A percentile compares a stretch with the other conserved stretches of the same genome.
phyloP scores from a whole-genome alignment of 768 basidiomycete genomes.

The Lentinus tigrinus region DNA sequence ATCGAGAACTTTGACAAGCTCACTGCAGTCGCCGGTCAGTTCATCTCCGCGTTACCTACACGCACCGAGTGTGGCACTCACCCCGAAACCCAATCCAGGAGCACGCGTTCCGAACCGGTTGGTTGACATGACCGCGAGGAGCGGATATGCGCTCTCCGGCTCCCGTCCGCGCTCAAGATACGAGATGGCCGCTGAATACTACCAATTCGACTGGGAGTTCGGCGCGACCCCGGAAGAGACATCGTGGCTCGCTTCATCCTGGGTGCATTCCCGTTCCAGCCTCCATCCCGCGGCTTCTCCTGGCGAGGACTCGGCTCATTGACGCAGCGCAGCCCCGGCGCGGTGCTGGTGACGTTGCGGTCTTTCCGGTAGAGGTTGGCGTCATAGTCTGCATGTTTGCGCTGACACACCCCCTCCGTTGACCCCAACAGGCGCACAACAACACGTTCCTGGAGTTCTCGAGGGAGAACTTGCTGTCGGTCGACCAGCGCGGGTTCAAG shows the following conservation, averaged over 20 bases:
- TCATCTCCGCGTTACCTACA: background rate
- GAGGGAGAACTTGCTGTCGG: constrained; percentile 47
- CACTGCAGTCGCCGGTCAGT: constrained; percentile 45
- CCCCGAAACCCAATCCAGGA: constrained; percentile 31
- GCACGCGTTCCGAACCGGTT: constrained; percentile 41
- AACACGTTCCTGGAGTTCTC: constrained; percentile 59
- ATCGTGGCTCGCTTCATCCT: constrained; percentile 62
- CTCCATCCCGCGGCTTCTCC: constrained; percentile 18
- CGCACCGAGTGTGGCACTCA: background rate
- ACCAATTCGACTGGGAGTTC: constrained; percentile 48
- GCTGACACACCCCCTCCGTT: constrained; percentile 8
- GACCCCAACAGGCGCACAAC: constrained; percentile 52
- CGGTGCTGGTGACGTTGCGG: constrained; percentile 2
- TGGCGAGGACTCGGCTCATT: constrained; percentile 24
- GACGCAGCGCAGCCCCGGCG: too few species aligned
- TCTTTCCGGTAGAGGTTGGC: constrained; percentile 21
- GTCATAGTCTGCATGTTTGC: background rate
- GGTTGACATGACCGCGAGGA: constrained; percentile 53
- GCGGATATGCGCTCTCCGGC: constrained; percentile 53
- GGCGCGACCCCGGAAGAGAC: constrained; percentile 62
- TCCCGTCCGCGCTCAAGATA: constrained; percentile 44
- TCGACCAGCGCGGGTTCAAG: constrained; percentile 65
- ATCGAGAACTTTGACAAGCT: constrained; percentile 40
- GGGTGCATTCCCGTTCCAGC: constrained; percentile 40
- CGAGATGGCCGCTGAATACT: constrained; percentile 58